Conservation (phyloP, 495 filamentous ascomycete genomes). For the Physcia stellaris region DNA sequence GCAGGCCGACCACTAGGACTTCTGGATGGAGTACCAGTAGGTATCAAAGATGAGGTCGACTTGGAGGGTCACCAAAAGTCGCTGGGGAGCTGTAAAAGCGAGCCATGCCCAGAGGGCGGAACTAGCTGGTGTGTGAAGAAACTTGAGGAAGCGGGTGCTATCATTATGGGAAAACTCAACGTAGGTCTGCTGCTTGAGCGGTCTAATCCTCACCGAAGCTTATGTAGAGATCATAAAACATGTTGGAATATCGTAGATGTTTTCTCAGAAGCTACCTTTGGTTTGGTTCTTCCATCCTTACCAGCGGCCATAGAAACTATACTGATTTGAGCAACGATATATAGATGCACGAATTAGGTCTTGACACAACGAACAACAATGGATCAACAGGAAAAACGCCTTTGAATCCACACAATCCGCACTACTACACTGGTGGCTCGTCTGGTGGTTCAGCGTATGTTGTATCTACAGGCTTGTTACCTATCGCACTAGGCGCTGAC, state of each 20-base stretch:
- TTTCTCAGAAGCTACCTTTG: not conserved
- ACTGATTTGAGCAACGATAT: not conserved
- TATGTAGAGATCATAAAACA: too few relatives aligned
- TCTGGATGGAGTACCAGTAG: conserved; percentile 76
- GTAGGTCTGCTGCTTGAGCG: too few relatives aligned
- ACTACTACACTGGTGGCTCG: conserved; percentile 80
- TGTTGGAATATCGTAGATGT: not conserved
- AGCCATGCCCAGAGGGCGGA: conserved; percentile 31
- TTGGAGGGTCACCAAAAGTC: conserved; percentile 59
- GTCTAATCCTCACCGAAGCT: too few relatives aligned
- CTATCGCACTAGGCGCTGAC: conserved; percentile 73
- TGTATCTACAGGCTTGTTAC: conserved; percentile 60
- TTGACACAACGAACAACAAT: conserved; percentile 72
- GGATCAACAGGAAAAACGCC: conserved; percentile 73
- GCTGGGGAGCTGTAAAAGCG: conserved; percentile 46
- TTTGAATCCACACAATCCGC: conserved; percentile 63
- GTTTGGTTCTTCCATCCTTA: not conserved
- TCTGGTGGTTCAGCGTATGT: conserved; percentile 76
- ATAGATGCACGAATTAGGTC: conserved; percentile 3
- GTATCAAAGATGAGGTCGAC: conserved; percentile 72
- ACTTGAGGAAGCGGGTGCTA: conserved; percentile 63
- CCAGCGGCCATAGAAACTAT: not conserved
- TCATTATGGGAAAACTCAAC: conserved; percentile 72
- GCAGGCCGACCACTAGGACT: conserved; percentile 46
- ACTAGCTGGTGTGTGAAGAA: conserved; percentile 66